Base-by-base conservation (phyloP, 83 land plant genomes). In the Diphasiastrum complanatum region DNA sequence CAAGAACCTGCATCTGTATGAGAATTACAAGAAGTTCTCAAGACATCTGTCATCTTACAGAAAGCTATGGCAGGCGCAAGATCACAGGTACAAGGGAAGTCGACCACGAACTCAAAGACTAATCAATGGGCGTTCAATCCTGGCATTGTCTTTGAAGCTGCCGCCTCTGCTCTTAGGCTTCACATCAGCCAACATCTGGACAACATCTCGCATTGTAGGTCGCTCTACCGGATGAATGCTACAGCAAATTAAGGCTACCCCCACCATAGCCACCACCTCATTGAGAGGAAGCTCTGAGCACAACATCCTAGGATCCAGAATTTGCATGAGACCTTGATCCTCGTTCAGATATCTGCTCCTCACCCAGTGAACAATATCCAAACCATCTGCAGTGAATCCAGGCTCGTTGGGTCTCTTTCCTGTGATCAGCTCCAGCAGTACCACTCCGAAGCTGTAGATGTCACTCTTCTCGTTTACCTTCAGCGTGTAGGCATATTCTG, bases 371-470 rank as follows among this genome's bases (percentile, higher is more conserved):
- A 61, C 64, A 23, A 61, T 43, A 61, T 41, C 64, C 5, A 61
- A 18, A 26, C 30, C 30, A 26, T 61, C 64, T 2, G 55, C 56
- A 45, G 37, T 28, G 23, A 22, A 25, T 2, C 50, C 45, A 25
- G 24, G 25, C 55, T 24, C 53, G 33, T 43, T 45, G 1, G 64
- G 64, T 6, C 50, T 24, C 55, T 61, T 61, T 27, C 64, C 64
- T 8, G 64, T 61, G 30, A 61, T 28, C 6, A 61, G 64, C 64
- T 61, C 64, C 64, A 61, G n/a, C 20, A 61, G 64, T 2, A 61
- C 50, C 6, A 61, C 64, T 14, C 64, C 64, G 12, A 61, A 61
- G 31, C 64, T 61, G 64, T 61, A 61, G 51, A 61, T 61, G 48
- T 61, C 64, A 28, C 64, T 61, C 64, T 61, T 61, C 31, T 61